Base-by-base conservation (phyloP, 2,329 filamentous ascomycete species). In the Paecilomyces formosus region DNA sequence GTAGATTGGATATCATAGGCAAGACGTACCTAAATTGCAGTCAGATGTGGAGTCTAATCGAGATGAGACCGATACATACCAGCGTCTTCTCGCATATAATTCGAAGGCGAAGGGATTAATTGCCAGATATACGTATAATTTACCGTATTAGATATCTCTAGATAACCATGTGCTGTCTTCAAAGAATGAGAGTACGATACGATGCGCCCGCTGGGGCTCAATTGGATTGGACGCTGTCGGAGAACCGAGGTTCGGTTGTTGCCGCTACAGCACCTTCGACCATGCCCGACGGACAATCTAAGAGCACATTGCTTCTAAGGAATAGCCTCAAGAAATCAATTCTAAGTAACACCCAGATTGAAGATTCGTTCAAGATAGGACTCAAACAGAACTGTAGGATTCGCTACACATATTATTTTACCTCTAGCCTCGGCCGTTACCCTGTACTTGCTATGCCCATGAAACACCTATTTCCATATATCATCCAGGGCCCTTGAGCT, bases 191-290 rank as follows among this genome's bases (percentile, higher is more conserved):
- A 31, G 30, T 31, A n/a, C 6, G 35, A 39, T 31, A n/a, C 6
- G 35, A 39, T 39, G 39, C 18, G 18, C 4, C 6, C n/a, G 35
- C 12, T 39, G 12, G 35, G 15, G 15, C 6, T 21, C 15, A 15
- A 45, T 18, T 45, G 35, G 35, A 45, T 45, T 15, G 30, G 8
- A 50, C n/a, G n/a, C n/a, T 8, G 45, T 50, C 13, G 50, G 21
- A 13, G 50, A 9, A 26, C 50, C 50, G 50, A 52, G 50, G 50
- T 52, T 52, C 50, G 50, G 50, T 82, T 78, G 61, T 86, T 85
- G 58, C 69, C 77, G 74, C 84, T 86, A 86, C 86, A 13, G 83
- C n/a, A 9, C 39, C 18, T 9, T 21, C 35, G n/a, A 45, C 7
- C 7, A 2, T 18, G 13, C 15, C n/a, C 12, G 39, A 9, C 18